Base-by-base conservation (phyloP, 139 green algal species). In the Chlamydomonas sp. region DNA sequence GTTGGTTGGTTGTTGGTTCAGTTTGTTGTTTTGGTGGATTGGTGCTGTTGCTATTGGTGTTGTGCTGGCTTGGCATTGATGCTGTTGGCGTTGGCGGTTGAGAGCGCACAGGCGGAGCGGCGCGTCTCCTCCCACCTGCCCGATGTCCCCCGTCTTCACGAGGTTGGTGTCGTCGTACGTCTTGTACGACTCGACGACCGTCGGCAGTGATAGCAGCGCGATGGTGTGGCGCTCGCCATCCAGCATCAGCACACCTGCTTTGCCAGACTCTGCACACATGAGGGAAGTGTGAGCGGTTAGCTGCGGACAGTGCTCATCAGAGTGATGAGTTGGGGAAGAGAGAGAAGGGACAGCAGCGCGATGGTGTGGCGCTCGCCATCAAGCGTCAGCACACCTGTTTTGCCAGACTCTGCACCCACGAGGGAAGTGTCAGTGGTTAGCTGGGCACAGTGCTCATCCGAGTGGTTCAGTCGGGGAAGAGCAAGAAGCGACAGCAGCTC, bases 141-240 rank as follows among this genome's bases (percentile, higher is more conserved):
- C 90, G 20, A 97, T 76, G 69, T 97, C 89, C 8, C 71, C 79
- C 8, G 76, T 86, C 67, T 97, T 97, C 20, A 97, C 87, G 35
- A 96, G 80, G 77, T 97, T 90, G n/a, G 83, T 76, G 38, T 97
- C 90, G 62, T 97, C 90, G 34, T 91, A 86, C 3, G 90, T 96
- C 73, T 97, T 97, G 83, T 90, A 97, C 26, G 81, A 85, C 74
- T 97, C 92, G 35, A 93, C 82, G 4, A 96, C 78, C 1, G 74
- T 85, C 3, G 92, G 92, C 26, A 97, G 78, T 69, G 94, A 82
- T 29, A 92, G 82, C 43, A 97, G 71, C 1, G 72, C 58, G 0
- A 91, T 77, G 0, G 74, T 73, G 65, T 88, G 87, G 13, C 39
- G 3, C 31, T 79, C 59, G 1, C 76, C 82, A n/a, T 84, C 80